Conservation (phyloP, 1,284 basidiomycete species). For the Xerocomus amazonicus region DNA sequence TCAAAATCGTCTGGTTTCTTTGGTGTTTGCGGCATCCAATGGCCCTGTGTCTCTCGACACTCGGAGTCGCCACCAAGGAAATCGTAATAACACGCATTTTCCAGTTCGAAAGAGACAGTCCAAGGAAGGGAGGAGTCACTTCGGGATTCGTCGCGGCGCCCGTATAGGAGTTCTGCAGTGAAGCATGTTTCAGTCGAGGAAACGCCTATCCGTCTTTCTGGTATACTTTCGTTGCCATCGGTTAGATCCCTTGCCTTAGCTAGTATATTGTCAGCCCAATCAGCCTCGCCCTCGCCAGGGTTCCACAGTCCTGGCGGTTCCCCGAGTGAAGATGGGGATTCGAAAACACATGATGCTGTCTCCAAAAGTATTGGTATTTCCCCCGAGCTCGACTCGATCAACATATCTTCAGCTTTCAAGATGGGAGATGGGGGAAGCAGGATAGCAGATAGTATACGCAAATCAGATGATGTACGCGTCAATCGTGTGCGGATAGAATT, state of each 20-base stretch:
- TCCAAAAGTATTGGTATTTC: conserved; percentile 57
- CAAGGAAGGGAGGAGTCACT: not conserved
- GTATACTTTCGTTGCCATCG: not conserved
- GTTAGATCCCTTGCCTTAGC: not conserved
- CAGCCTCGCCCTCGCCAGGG: conserved; percentile 6
- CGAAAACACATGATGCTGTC: conserved; percentile 3
- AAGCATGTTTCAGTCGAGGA: conserved; percentile 3
- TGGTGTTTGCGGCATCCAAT: not conserved
- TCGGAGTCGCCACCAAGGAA: not conserved
- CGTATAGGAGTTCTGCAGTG: not conserved
- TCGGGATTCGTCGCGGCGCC: conserved; percentile 1
- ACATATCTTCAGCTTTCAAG: conserved; percentile 38
- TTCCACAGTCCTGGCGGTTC: conserved; percentile 2
- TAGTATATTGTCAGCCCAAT: not conserved
- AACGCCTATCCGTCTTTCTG: conserved; percentile 2
- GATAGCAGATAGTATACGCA: conserved; percentile 22
- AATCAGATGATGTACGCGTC: conserved; percentile 37
- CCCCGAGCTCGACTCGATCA: conserved; percentile 43
- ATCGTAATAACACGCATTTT: conserved; percentile 1
- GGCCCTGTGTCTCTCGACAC: not conserved
- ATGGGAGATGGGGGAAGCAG: conserved; percentile 49
- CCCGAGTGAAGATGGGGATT: conserved; percentile 1
- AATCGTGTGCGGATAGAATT: conserved; percentile 17
- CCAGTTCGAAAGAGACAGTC: not conserved
- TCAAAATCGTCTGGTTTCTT: conserved; percentile 1